Conservation (phyloP, 2,329 filamentous ascomycete species). For the Colletotrichum melonis region DNA sequence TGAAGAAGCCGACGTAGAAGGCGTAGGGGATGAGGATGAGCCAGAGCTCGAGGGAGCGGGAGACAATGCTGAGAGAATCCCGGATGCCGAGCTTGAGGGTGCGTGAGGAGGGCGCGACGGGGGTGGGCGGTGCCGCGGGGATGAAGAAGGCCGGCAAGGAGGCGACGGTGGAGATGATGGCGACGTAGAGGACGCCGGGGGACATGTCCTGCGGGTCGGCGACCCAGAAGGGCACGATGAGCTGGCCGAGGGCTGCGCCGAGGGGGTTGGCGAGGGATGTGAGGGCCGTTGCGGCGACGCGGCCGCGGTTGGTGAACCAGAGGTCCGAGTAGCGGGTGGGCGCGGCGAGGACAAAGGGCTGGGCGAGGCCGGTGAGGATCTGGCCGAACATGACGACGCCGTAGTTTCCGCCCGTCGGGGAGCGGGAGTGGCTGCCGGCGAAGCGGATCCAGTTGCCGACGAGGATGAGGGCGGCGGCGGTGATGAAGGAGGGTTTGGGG, state of each 20-base stretch:
- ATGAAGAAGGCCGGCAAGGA: slow-evolving; percentile 85
- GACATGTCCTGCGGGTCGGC: slow-evolving; percentile 73
- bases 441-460: slow-evolving; percentile 93
- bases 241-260: slow-evolving; percentile 87
- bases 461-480: slow-evolving; percentile 78
- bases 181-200: slow-evolving; percentile 84
- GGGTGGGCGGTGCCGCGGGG: slow-evolving; percentile 80
- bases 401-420: slow-evolving; percentile 68
- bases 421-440: slow-evolving; percentile 68
- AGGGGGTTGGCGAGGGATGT: slow-evolving; percentile 90
- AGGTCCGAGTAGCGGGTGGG: slow-evolving; percentile 92
- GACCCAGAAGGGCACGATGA: slow-evolving; percentile 85
- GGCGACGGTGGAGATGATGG: slow-evolving; percentile 78
- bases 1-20: slow-evolving; percentile 93
- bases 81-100: slow-evolving; percentile 65
- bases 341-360: slow-evolving; percentile 91
- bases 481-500: slow-evolving; percentile 81
- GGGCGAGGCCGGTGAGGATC: slow-evolving; percentile 87
- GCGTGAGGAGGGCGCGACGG: slow-evolving; percentile 75
- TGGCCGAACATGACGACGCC: slow-evolving; percentile 90
- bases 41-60: slow-evolving; percentile 77
- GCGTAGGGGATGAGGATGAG: slow-evolving; percentile 84
- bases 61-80: slow-evolving; percentile 65
- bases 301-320: slow-evolving; percentile 89
- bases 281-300: slow-evolving; percentile 88